Evolutionary conservation across 2,329 filamentous ascomycete genomes (phyloP), one percentile per base, ranked within the genome.

Genomic region (Alternaria alternata): DNA sequence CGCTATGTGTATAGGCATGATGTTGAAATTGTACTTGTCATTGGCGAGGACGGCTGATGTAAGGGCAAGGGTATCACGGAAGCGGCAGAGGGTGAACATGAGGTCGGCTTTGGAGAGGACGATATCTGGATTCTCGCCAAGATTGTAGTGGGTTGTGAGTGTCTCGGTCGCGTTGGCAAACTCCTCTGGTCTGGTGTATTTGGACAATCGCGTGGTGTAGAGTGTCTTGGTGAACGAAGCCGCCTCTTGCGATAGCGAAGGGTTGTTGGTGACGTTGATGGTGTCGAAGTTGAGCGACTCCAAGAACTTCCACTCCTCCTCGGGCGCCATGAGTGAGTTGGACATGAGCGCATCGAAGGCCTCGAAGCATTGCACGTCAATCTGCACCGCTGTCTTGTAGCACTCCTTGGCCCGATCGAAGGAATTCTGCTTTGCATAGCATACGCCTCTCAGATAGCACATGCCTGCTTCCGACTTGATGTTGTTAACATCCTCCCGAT

Each of bases 291-390:
- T 89, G 22, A 97, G 85, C 52, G 91, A 92, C 67, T 95, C 90
- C 43, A 97, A 85, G 64, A 97, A 97, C 51, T 89, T 87, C 86
- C 94, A 92, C 76, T 97, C 94, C 78, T 97, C 94, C 36, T 92
- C 89, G 0, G 94, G 93, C 22, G 88, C 88, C 87, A 99, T 91
- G 63, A 99, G 85, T 20, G 92, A 92, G 81, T 99, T 99, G 81
- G 93, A 93, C 89, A 98, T 97, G 56, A 99, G 86, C 81, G 98
- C 94, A 71, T 97, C 94, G 75, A 99, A 98, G 0, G 95, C 95
- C 79, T 99, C 95, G 75, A 97, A 98, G 80, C 95, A 99, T 78
- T 97, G 94, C 4, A 98, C 94, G 75, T 99, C 95, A 73, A 99
- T 97, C 63, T 92, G 89, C 46, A 98, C 93, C 2, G 95, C 95